A percentile compares a stretch with the other conserved stretches of the same genome.
phyloP scores from a whole-genome alignment of 805 yeast species.

The Saturnispora halmiae region DNA sequence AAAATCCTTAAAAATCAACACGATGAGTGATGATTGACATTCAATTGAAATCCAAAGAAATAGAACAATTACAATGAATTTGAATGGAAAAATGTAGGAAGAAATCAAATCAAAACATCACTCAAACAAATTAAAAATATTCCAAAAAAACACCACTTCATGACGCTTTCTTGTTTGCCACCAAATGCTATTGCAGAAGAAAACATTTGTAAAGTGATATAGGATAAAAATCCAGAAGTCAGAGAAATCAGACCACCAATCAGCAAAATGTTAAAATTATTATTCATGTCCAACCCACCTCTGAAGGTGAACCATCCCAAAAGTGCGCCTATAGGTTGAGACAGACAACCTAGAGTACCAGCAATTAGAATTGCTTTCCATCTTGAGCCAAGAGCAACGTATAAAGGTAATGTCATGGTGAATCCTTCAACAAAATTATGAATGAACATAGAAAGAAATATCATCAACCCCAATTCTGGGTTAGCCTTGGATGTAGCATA shows the following conservation, averaged over 20 bases:
- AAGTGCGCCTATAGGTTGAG: slow-evolving; percentile 87
- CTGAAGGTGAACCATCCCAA: slow-evolving; percentile 48
- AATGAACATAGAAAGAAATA: slow-evolving; percentile 74
- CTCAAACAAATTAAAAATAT: slow-evolving; percentile 46
- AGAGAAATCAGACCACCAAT: slow-evolving; percentile 60
- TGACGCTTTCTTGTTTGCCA: slow-evolving; percentile 52
- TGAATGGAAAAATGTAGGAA: too few species aligned
- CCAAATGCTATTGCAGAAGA: slow-evolving; percentile 76
- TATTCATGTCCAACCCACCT: slow-evolving; percentile 28
- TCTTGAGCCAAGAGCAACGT: slow-evolving; percentile 59
- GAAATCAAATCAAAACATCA: slow-evolving; percentile 17
- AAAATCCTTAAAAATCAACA: too few species aligned
- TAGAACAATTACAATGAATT: too few species aligned
- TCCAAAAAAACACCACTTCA: slow-evolving; percentile 55
- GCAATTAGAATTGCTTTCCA: slow-evolving; percentile 55
- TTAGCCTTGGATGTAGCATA: slow-evolving; percentile 67
- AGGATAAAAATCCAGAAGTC: slow-evolving; percentile 77
- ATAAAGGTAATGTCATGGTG: slow-evolving; percentile 84
- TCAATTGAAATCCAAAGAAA: too few species aligned
- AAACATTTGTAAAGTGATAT: slow-evolving; percentile 80
- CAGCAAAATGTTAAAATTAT: slow-evolving; percentile 32
- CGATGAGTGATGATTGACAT: too few species aligned
- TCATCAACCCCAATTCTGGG: slow-evolving; percentile 63
- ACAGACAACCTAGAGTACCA: slow-evolving; percentile 64
- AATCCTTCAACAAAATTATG: slow-evolving; percentile 95